Percentiles rank a stretch among this genome's conserved stretches.
phyloP scores from a whole-genome alignment of 768 basidiomycete genomes.

The Russula abietina region DNA sequence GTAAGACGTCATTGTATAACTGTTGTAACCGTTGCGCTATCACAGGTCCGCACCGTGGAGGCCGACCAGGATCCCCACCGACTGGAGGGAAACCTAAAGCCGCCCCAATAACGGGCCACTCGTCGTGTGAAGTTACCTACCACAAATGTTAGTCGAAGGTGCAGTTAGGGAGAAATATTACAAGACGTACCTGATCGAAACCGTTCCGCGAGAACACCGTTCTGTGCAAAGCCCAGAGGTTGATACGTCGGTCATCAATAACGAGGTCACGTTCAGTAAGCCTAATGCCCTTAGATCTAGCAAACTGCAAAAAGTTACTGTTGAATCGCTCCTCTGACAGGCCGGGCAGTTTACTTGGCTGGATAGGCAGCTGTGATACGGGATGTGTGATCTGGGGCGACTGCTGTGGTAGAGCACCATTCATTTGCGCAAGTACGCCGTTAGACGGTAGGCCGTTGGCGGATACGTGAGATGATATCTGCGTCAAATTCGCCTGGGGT shows the following conservation, averaged over 20 bases:
- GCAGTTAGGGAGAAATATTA: not conserved
- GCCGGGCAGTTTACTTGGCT: not conserved
- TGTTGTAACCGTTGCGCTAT: slow-evolving; percentile 11
- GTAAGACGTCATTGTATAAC: slow-evolving; percentile 1
- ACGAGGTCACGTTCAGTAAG: slow-evolving; percentile 7
- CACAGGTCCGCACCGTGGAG: slow-evolving; percentile 2
- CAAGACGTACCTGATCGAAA: slow-evolving; percentile 7
- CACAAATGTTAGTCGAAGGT: not conserved
- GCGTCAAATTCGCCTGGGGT: slow-evolving; percentile 10
- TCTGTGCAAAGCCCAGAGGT: slow-evolving; percentile 10
- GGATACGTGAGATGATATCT: slow-evolving; percentile 13
- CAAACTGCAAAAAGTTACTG: not conserved
- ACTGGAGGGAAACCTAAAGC: slow-evolving; percentile 11
- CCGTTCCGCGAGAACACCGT: slow-evolving; percentile 6
- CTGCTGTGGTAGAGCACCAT: slow-evolving; percentile 8
- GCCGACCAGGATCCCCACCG: slow-evolving; percentile 1
- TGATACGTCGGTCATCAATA: slow-evolving; percentile 2
- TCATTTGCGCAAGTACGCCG: not conserved
- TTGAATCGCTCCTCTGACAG: slow-evolving; percentile 15
- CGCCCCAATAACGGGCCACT: slow-evolving; percentile 14
- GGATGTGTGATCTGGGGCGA: not conserved
- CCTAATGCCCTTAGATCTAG: not conserved
- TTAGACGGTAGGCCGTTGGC: slow-evolving; percentile 2
- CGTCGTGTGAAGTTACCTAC: slow-evolving; percentile 12
- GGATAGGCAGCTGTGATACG: not conserved